Base-by-base conservation (phyloP, 345 rosid species). In the Litchi chinensis region DNA sequence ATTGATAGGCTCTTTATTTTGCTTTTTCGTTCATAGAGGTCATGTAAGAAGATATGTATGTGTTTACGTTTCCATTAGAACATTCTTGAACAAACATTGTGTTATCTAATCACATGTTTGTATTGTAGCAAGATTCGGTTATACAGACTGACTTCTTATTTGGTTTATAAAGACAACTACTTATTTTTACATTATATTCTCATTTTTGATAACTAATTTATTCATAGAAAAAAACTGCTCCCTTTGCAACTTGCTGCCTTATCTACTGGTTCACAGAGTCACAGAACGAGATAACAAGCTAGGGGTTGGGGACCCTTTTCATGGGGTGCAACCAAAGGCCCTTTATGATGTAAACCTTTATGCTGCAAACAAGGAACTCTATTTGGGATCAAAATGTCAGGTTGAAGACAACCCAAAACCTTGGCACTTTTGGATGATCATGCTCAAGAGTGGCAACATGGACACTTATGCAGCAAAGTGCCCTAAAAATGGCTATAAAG, bases 401-500 rank as follows among this genome's bases (percentile, higher is more conserved):
- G 88, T 91, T 44, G 82, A 75, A 68, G 89, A 85, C 85, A 65
- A 56, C 28, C 93, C 93, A 57, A 87, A 82, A 74, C 93, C 91
- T 65, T 89, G 92, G 92, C 91, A 90, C 8, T 90, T 90, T 72
- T 87, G 93, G 91, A 89, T 87, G 93, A 76, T 87, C 81, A 91
- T 89, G 92, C 88, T 91, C 59, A 91, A 91, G 79, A 88, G 76
- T 77, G 91, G 95, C 48, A 89, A 89, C 52, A 88, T 87, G 72
- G 93, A 87, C 73, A 88, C 93, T 15, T 52, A 70, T 21, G 89
- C 92, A 6, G 89, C 90, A 54, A 79, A 82, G 66, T 90, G 92
- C 76, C 95, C 93, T 1, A 83, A 87, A 70, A 90, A 89, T 64
- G 95, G 93, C 1, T 70, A 82, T 24, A 85, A 75, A 76, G 80